Evolutionary conservation across 192 early-diverging fungal genomes (phyloP), one percentile per base, ranked within the genome.

Genomic region (Pecoramyces ruminantium): DNA sequence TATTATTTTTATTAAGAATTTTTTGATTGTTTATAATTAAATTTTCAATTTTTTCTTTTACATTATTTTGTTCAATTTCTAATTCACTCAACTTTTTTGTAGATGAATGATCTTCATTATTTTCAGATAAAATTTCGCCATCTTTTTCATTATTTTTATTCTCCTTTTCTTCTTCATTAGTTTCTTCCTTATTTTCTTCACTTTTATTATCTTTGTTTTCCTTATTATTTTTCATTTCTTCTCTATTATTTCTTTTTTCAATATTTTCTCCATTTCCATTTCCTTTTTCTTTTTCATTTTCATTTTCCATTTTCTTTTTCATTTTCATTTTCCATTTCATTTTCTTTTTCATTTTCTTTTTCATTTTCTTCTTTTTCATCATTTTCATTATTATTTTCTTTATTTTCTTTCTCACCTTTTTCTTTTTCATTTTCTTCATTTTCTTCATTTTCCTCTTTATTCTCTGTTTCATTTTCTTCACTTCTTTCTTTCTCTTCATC

Each of bases 201-300:
- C 77, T 28, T 91, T 81, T 13, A 87, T 79, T 28, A 87, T 86
- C 38, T 92, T n/a, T n/a, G n/a, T n/a, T n/a, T n/a, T n/a, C n/a
- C n/a, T n/a, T n/a, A n/a, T n/a, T n/a, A n/a, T n/a, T n/a, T n/a
- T n/a, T n/a, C n/a, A n/a, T 90, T 81, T 92, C 88, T 13, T 34
- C n/a, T n/a, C n/a, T n/a, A n/a, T 34, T 11, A 34, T 34, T 34
- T 11, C 84, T 39, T 88, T 84, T 34, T 34, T 34, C 30, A n/a
- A n/a, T n/a, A 34, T 34, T 34, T 34, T 34, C 30, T 6, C 11
- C 11, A 34, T 34, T 34, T 6, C 11, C 11, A 34, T 51, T 18
- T 4, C 8, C 8, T 51, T n/a, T 17, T 67, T 67, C 17, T 9
- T 67, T 21, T 11, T n/a, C 25, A 25, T n/a, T 9, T 67, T 67